Percentiles rank a stretch among this genome's conserved stretches.
phyloP scores from a whole-genome alignment of 2,329 filamentous ascomycete genomes.

The Monascus ruber region DNA sequence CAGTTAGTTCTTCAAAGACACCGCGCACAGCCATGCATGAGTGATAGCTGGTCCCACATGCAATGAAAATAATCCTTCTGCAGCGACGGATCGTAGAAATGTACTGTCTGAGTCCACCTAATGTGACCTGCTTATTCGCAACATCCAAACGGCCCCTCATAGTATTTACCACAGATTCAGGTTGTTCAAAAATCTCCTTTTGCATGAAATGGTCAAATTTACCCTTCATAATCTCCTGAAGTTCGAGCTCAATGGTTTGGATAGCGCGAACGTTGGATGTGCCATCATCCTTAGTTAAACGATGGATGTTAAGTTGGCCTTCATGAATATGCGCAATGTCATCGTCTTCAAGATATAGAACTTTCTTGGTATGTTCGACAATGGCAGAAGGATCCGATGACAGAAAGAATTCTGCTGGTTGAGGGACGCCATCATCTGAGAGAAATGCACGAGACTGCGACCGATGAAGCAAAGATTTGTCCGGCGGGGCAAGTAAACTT shows the following conservation, averaged over 20 bases:
- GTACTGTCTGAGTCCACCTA: constrained; percentile 92
- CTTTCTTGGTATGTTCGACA: constrained; percentile 99
- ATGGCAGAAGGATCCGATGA: constrained; percentile 97
- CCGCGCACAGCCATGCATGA: constrained; percentile 99
- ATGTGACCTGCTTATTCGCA: constrained; percentile 85
- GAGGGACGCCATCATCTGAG: constrained; percentile 93
- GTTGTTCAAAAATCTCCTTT: constrained; percentile 99
- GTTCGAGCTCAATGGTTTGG: constrained; percentile 95
- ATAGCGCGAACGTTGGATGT: constrained; percentile 95
- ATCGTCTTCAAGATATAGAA: constrained; percentile 98
- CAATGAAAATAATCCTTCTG: constrained; percentile 96
- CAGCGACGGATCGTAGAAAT: constrained; percentile 93
- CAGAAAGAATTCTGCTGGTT: constrained; percentile 98
- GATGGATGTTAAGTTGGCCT: constrained; percentile 97
- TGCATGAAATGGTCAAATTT: constrained; percentile 99
- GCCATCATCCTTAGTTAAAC: constrained; percentile 90
- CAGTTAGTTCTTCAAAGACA: constrained; percentile 92
- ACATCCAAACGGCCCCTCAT: constrained; percentile 97
- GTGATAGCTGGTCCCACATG: constrained; percentile 96
- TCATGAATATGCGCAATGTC: constrained; percentile 99
- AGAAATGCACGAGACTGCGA: constrained; percentile 98
- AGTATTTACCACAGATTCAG: constrained; percentile 97
- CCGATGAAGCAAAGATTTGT: constrained; percentile 96
- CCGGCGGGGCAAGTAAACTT: constrained; percentile 70
- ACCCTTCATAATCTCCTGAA: constrained; percentile 99